Evolutionary conservation across 2,329 filamentous ascomycete species (phyloP), one percentile per base, ranked within the genome.

Genomic region (Fusarium graminum): DNA sequence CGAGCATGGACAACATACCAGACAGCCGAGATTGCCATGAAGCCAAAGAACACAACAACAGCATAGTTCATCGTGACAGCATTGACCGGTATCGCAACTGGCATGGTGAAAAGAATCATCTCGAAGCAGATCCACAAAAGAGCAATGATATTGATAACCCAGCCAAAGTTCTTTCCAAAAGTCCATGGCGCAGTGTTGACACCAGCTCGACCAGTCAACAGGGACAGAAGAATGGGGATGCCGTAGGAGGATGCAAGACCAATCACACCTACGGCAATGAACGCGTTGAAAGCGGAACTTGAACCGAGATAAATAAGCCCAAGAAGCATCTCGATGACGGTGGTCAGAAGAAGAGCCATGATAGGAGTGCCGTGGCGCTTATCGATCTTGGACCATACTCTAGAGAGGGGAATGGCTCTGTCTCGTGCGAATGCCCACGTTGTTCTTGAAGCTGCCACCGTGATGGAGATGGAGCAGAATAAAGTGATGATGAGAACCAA

Each of bases 221-320:
- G 79, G 4, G 85, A 90, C 46, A 94, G 88, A 9, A 92, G 77
- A 51, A 94, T 92, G 0, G 92, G 92, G 25, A 93, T 83, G 8
- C 89, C 90, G 74, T 94, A 94, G 0, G 90, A 92, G 11, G 88
- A 87, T 0, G 88, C 90, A 0, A 94, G 84, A 62, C 90, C 92
- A 72, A 94, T 93, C 4, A 91, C 93, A 1, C 91, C 91, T 0
- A 93, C 90, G 9, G 91, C 90, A 0, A 91, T 93, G 74, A 94
- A 93, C 10, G 87, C 89, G 79, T 90, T 90, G 79, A 94, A 94
- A 0, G 91, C 91, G 0, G 90, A 89, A 1, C 86, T 85, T 0
- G 88, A 91, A 12, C 91, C 92, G 58, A 94, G 92, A 79, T 92
- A 93, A 76, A 94, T 93, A 60, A 92, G 81, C 0, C 91, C 91